Percentiles rank a stretch among this genome's conserved stretches.
These are phyloP conservation scores for Globisporangium radiosum DNA, from an alignment of 352 stramenopile genomes.

Conservation along the genomic window DNA sequence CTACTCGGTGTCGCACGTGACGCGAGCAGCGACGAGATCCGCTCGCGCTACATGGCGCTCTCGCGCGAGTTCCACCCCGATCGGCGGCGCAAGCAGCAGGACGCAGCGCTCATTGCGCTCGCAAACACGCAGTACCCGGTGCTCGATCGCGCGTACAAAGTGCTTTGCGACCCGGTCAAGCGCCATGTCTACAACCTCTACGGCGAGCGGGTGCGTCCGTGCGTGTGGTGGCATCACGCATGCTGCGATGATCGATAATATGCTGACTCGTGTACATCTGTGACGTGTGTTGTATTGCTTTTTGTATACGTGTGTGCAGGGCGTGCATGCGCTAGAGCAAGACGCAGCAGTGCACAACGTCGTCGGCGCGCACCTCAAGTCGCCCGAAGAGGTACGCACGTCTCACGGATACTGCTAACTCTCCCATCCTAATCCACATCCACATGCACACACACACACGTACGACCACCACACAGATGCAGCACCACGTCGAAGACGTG, in stretches of 20 bases:
- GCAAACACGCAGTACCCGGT: conserved; percentile 74
- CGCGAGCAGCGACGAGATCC: conserved; percentile 58
- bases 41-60: conserved; percentile 54
- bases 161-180: conserved; percentile 60
- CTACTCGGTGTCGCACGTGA: conserved; percentile 59
- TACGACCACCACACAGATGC: conserved; percentile 16
- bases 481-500: conserved; percentile 47
- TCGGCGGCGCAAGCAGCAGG: conserved; percentile 36
- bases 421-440: too few species aligned
- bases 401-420: neutral
- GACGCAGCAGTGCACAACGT: conserved; percentile 28
- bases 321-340: conserved; percentile 61
- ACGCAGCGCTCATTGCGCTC: conserved; percentile 45
- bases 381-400: conserved; percentile 25
- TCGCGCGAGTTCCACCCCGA: conserved; percentile 86
- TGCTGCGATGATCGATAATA: neutral
- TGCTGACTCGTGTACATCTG: neutral
- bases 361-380: conserved; percentile 40
- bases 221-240: neutral
- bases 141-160: conserved; percentile 80
- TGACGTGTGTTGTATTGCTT: conserved; percentile 10
- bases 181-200: conserved; percentile 73
- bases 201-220: conserved; percentile 40
- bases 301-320: conserved; percentile 10
- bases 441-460: too few species aligned